Conservation (phyloP, 164 flowering plant genomes). For the Amborella trichopoda region DNA sequence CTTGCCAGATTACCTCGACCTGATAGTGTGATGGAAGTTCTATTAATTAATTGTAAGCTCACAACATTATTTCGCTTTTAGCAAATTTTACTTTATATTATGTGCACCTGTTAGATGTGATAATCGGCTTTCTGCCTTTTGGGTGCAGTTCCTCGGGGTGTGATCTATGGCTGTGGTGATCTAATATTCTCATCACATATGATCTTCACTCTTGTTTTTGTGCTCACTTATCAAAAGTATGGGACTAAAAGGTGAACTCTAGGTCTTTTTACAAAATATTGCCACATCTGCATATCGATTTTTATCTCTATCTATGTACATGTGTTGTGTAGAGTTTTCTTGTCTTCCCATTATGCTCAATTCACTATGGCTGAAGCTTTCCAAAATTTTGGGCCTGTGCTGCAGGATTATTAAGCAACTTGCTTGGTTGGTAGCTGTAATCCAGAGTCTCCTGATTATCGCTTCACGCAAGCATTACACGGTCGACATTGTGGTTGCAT, state of each 20-base stretch:
- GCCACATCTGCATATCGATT: too few species aligned
- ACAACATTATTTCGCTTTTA: background rate
- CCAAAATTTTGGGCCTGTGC: too few species aligned
- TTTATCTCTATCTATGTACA: too few species aligned
- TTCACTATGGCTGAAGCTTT: too few species aligned
- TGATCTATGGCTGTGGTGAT: slow-evolving; percentile 94
- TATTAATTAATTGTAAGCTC: slow-evolving; percentile 59
- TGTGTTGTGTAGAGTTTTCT: too few species aligned
- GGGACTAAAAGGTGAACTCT: slow-evolving; percentile 83
- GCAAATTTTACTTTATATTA: background rate
- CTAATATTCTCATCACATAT: slow-evolving; percentile 97
- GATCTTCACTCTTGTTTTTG: slow-evolving; percentile 93
- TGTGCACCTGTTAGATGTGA: background rate
- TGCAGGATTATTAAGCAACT: slow-evolving; percentile 62
- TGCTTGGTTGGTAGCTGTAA: slow-evolving; percentile 66
- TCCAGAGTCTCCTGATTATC: slow-evolving; percentile 72
- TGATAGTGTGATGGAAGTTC: slow-evolving; percentile 49
- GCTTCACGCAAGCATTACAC: slow-evolving; percentile 93
- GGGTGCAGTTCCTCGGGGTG: slow-evolving; percentile 83
- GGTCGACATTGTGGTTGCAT: slow-evolving; percentile 51
- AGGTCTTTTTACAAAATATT: too few species aligned
- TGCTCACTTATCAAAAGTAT: slow-evolving; percentile 84
- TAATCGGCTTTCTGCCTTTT: slow-evolving; percentile 5
- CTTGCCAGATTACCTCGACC: slow-evolving; percentile 88
- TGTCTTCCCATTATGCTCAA: too few species aligned